Evolutionary conservation across 1,284 basidiomycete genomes (phyloP), one percentile per base, ranked within the genome.

Genomic region (Boletus smithii): DNA sequence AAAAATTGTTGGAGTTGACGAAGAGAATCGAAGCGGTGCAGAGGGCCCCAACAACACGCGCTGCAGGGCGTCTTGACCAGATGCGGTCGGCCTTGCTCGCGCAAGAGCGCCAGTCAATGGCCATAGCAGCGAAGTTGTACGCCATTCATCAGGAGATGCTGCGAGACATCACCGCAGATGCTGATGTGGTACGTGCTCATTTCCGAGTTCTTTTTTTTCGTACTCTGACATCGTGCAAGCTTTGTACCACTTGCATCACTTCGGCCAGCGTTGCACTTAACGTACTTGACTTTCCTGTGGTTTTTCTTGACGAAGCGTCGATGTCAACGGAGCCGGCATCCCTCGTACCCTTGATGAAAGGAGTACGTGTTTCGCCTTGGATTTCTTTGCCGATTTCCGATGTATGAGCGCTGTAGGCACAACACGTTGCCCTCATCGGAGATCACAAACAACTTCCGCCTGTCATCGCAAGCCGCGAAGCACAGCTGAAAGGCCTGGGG

Each of bases 361-460:
- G 91, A 2, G 88, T 88, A 69, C 47, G 86, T 79, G 24, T 39
- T 48, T 44, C 44, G 55, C 35, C 49, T 20, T 44, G 37, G 31
- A 42, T 45, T 42, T 48, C 34, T 18, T 45, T 35, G 38, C 34
- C 27, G 46, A 30, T 43, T 50, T 51, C 47, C 48, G 53, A 55
- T 46, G 41, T 44, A 56, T 39, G 61, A 45, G 49, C 62, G 40
- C 53, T 48, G 51, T 44, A 86, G 83, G 88, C 87, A 18, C 76
- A 76, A 40, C 94, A 97, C 58, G 75, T 92, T 26, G 82, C 89
- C 4, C 80, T 97, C 44, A 95, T 97, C 53, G 95, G 94, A 24
- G 95, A 97, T 70, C 95, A 97, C 69, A 95, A 95, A 65, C 95
- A 97, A 65, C 75, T 97, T n/a, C 91, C 94, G 17, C 92, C 95